Evolutionary conservation across 805 yeast species (phyloP), one percentile per base, ranked within the genome.

Genomic region (Danielia oregonensis): DNA sequence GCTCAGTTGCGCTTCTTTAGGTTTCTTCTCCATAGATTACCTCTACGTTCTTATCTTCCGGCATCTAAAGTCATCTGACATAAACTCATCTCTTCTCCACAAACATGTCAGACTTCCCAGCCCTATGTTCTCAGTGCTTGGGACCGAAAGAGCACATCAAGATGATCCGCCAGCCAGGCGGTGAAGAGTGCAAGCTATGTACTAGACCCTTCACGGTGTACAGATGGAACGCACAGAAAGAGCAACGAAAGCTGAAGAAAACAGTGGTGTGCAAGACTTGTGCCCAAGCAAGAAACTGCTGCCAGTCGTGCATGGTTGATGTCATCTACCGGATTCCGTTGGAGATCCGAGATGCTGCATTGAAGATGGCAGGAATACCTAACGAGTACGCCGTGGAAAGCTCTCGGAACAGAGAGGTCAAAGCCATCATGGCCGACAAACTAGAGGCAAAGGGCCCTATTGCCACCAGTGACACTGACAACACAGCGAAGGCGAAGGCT

Each of bases 221-320:
- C 54, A 72, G 82, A 36, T 86, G 96, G 96, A 68, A 72, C 37
- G 72, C 74, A 12, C 61, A 59, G 26, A 63, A 56, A 27, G 68
- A 64, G 5, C 40, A 53, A 6, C 67, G 65, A 13, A 60, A 63
- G 30, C 61, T 76, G 41, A 70, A 72, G 37, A 78, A 74, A 46
- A 87, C 96, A 2, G 57, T 77, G 2, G 76, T 91, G 13, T 91
- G 98, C 60, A 54, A 63, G 23, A 78, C 89, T 0, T 91, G 98
- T 63, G 79, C 97, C 0, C 65, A 79, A 26, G 77, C 81, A 28
- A 72, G 82, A 39, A 82, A 86, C 59, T 82, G 94, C 48, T 91
- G 98, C 54, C 97, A 93, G 56, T 64, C 79, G 16, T 91, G 98
- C 57, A 74, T 87, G 76, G 57, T 83, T 22, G 97, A 91, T 61